Evolutionary conservation across 2,329 filamentous ascomycete genomes (phyloP).

Genomic region (Niveomyces coronatus): DNA sequence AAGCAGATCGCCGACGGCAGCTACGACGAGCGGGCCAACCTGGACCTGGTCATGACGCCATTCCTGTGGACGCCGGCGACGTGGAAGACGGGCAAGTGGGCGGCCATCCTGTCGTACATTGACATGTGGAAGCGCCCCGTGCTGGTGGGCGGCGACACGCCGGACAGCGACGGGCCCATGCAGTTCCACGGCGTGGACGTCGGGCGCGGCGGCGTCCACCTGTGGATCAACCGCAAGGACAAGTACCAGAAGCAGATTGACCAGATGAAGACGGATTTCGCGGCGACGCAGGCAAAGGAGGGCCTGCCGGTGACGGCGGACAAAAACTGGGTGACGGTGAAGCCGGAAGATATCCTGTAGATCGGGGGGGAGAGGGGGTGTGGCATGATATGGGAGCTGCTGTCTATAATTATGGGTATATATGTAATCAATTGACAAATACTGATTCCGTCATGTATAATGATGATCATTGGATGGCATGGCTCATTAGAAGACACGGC

Average conservation of each 20-base stretch:
- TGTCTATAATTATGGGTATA: too few relatives aligned
- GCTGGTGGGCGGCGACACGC: slow-evolving; percentile 32
- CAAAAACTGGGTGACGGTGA: slow-evolving; percentile 35
- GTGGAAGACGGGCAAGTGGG: slow-evolving; percentile 35
- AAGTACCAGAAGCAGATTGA: slow-evolving; percentile 24
- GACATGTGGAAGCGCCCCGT: slow-evolving; percentile 33
- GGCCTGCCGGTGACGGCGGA: slow-evolving; percentile 29
- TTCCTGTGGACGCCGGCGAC: slow-evolving; percentile 33
- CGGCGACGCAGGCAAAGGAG: slow-evolving; percentile 23
- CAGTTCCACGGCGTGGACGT: slow-evolving; percentile 34
- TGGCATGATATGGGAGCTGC: not conserved
- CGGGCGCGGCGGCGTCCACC: slow-evolving; percentile 28
- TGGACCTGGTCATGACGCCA: slow-evolving; percentile 29
- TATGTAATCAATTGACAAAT: too few relatives aligned
- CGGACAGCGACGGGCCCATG: slow-evolving; percentile 33
- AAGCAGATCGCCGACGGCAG: slow-evolving; percentile 28
- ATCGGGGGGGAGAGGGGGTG: not conserved
- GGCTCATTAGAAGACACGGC: too few relatives aligned
- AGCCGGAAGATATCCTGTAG: slow-evolving; percentile 27
- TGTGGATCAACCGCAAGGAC: slow-evolving; percentile 31
- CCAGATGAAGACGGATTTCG: slow-evolving; percentile 26
- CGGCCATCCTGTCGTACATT: slow-evolving; percentile 31
- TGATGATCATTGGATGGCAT: too few relatives aligned
- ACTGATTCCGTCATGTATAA: too few relatives aligned
- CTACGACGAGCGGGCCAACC: slow-evolving; percentile 26